Evolutionary conservation across 1,284 basidiomycete species (phyloP).

Genomic region (Athelia sp.): DNA sequence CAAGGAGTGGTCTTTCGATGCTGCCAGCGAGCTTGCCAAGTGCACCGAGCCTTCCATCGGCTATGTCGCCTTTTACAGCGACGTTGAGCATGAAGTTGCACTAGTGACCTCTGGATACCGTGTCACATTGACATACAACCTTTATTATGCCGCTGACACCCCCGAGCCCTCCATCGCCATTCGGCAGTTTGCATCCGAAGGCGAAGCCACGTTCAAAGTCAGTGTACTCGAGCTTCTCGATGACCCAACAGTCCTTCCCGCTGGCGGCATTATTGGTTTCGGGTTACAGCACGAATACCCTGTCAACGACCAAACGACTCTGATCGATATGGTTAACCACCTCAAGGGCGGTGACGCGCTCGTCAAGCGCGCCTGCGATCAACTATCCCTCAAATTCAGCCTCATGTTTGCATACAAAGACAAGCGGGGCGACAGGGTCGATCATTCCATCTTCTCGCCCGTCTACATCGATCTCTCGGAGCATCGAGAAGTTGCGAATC

Average conservation of each 20-base stretch:
- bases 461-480: too few relatives aligned
- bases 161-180: neutral
- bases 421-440: too few relatives aligned
- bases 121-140: constrained; percentile 36
- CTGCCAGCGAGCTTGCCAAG: constrained; percentile 10
- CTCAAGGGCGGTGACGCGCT: constrained; percentile 7
- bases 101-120: constrained; percentile 32
- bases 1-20: constrained; percentile 22
- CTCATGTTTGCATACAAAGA: neutral
- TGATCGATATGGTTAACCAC: neutral
- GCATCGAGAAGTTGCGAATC: too few relatives aligned
- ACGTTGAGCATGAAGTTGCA: constrained; percentile 38
- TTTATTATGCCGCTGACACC: constrained; percentile 19
- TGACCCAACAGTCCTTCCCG: constrained; percentile 18
- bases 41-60: constrained; percentile 11
- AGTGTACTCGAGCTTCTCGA: constrained; percentile 16
- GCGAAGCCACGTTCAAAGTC: constrained; percentile 5
- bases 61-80: constrained; percentile 35
- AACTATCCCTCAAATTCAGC: neutral
- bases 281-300: constrained; percentile 25
- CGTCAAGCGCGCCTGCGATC: constrained; percentile 3
- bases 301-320: neutral
- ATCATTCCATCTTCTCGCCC: too few relatives aligned
- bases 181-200: constrained; percentile 6
- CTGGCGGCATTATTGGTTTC: constrained; percentile 29